Base-by-base conservation (phyloP, 2,329 filamentous ascomycete genomes). In the Nakataea oryzae region DNA sequence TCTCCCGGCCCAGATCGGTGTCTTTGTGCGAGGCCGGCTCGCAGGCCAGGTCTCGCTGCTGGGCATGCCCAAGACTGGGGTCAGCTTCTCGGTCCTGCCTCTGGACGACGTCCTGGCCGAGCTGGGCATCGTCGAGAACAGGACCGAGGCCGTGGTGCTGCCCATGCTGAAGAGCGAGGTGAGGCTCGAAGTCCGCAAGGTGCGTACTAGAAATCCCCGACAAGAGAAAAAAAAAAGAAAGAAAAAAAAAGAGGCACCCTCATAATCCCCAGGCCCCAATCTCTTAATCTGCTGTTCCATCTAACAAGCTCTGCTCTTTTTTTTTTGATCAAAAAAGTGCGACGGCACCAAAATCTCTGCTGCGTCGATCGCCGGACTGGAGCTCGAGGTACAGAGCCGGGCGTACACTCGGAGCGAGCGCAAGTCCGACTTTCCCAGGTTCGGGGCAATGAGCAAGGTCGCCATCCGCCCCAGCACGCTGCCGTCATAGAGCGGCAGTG, bases 11-110 rank as follows among this genome's bases (percentile, higher is more conserved):
- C 69, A 68, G 26, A 70, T 79, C 57, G 65, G 72, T 17, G 63
- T 78, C n/a, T 69, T 71, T 47, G 62, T 76, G 8, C 66, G 65
- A 3, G 67, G 67, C 1, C 28, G 62, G 4, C 64, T 69, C 28
- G 70, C 72, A 28, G 76, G 74, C 21, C 69, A 69, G 34, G 70
- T 74, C 64, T 65, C 69, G 27, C 63, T 79, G 21, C 69, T 79
- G 17, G 65, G 63, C 21, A 75, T 77, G 74, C 77, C 76, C 7
- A 65, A 34, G 58, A 63, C 63, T 14, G 75, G 75, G 13, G 62
- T 64, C 27, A 70, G 68, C 34, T 69, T 73, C 64, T 69, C 74
- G 14, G 66, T 70, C 56, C 68, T 75, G 32, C 69, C 73, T 0
- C 69, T 77, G n/a, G 67, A 61, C 27, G 64, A 62, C 14, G 58